A percentile compares a stretch with the other conserved stretches of the same genome.
phyloP scores from a whole-genome alignment of 148 eudicot species.

The Salicornia ramosissima region DNA sequence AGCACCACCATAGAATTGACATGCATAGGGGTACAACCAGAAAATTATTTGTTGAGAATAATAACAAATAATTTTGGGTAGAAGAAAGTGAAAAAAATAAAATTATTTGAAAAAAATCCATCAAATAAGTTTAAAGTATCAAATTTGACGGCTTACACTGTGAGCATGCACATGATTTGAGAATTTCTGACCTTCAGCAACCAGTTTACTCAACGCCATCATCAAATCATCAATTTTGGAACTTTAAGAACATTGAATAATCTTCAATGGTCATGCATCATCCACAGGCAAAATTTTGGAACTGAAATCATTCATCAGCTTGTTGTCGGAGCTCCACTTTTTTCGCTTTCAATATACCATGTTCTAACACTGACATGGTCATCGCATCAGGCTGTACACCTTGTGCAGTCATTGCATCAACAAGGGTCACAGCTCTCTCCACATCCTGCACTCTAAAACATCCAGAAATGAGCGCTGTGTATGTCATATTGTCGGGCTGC shows the following conservation, averaged over 20 bases:
- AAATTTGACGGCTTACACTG: too few species aligned
- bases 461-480: conserved; percentile 51
- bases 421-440: conserved; percentile 39
- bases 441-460: conserved; percentile 33
- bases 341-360: conserved; percentile 39
- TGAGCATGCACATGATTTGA: too few species aligned
- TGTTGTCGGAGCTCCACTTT: conserved; percentile 28
- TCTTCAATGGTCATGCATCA: background rate
- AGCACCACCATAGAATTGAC: too few species aligned
- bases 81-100: too few species aligned
- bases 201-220: background rate
- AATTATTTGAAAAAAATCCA: too few species aligned
- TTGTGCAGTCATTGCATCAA: conserved; percentile 35
- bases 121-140: too few species aligned
- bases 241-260: background rate
- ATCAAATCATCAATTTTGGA: background rate
- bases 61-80: too few species aligned
- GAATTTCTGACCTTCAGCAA: too few species aligned
- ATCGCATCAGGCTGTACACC: conserved; percentile 40
- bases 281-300: background rate
- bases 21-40: too few species aligned
- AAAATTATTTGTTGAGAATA: too few species aligned
- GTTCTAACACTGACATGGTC: conserved; percentile 29
- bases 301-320: background rate
- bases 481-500: conserved; percentile 49